These are phyloP conservation scores for Suillus tomentosus DNA, from an alignment of 768 basidiomycete genomes.

Conservation along the genomic window DNA sequence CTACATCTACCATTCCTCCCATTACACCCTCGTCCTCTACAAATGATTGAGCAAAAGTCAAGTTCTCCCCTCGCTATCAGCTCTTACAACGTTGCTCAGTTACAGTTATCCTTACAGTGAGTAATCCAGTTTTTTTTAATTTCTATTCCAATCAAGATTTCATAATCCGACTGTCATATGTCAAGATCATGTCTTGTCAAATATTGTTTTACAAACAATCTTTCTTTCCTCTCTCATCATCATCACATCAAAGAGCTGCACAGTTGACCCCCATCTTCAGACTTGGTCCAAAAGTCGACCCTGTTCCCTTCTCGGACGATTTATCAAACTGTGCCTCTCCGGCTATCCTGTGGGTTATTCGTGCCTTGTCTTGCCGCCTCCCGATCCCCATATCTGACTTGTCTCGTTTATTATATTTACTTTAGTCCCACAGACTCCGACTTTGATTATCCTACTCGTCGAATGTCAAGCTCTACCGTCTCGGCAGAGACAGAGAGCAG, in stretches of 20 bases:
- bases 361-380: slow-evolving; percentile 18
- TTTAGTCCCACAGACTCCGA: slow-evolving; percentile 45
- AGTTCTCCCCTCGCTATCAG: slow-evolving; percentile 44
- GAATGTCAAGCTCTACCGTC: slow-evolving; percentile 78
- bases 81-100: slow-evolving; percentile 63
- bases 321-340: slow-evolving; percentile 50
- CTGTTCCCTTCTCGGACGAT: slow-evolving; percentile 44
- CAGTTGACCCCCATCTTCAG: slow-evolving; percentile 20
- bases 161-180: slow-evolving; percentile 29
- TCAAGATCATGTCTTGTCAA: slow-evolving; percentile 32
- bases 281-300: slow-evolving; percentile 44
- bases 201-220: slow-evolving; percentile 12
- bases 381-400: slow-evolving; percentile 20
- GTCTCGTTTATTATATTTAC: slow-evolving; percentile 16
- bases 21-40: slow-evolving; percentile 13
- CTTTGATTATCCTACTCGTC: slow-evolving; percentile 56
- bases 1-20: slow-evolving; percentile 1
- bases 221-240: slow-evolving; percentile 17
- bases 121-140: slow-evolving; percentile 23
- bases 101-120: slow-evolving; percentile 58
- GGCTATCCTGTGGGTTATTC: slow-evolving; percentile 45
- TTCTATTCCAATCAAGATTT: slow-evolving; percentile 8
- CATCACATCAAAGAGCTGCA: slow-evolving; percentile 1
- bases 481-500: slow-evolving; percentile 68
- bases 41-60: slow-evolving; percentile 61